A percentile compares a stretch with the other conserved stretches of the same genome.
Evolutionary conservation across 2,329 filamentous ascomycete genomes (phyloP).

Genomic region (Achaetomium macrosporum): DNA sequence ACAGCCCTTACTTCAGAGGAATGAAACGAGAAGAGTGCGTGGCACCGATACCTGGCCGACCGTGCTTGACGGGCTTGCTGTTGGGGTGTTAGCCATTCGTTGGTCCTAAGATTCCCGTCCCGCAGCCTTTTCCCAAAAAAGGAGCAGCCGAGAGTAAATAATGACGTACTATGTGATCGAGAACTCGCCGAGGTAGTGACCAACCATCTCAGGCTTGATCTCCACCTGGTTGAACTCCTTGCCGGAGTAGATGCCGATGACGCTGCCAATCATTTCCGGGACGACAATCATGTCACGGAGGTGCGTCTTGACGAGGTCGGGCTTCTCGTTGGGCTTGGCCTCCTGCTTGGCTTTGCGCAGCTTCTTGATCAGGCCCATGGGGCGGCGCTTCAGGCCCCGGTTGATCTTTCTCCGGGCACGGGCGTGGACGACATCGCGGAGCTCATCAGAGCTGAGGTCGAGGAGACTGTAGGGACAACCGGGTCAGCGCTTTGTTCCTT

Average conservation of each 20-base stretch:
- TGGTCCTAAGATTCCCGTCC: neutral
- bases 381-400: constrained; percentile 99
- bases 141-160: neutral
- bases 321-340: constrained; percentile 99
- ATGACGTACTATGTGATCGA: constrained; percentile 95
- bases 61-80: constrained; percentile 99
- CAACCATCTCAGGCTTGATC: constrained; percentile 99
- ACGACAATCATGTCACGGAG: constrained; percentile 99
- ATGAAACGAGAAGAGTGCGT: constrained; percentile 99
- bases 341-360: constrained; percentile 99
- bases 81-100: constrained; percentile 43
- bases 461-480: constrained; percentile 64
- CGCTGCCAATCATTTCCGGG: constrained; percentile 98
- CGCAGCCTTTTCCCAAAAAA: neutral
- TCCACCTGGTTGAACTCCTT: constrained; percentile 99
- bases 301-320: constrained; percentile 98
- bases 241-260: constrained; percentile 98
- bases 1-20: constrained; percentile 86
- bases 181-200: constrained; percentile 98
- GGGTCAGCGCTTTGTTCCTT: constrained; percentile 16
- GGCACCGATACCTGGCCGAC: constrained; percentile 99
- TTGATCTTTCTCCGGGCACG: constrained; percentile 98
- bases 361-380: constrained; percentile 99
- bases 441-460: constrained; percentile 96
- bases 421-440: constrained; percentile 98